A percentile compares a stretch with the other conserved stretches of the same genome.
Conservation (phyloP, 164 flowering plant species). For the Platanus orientalis region DNA sequence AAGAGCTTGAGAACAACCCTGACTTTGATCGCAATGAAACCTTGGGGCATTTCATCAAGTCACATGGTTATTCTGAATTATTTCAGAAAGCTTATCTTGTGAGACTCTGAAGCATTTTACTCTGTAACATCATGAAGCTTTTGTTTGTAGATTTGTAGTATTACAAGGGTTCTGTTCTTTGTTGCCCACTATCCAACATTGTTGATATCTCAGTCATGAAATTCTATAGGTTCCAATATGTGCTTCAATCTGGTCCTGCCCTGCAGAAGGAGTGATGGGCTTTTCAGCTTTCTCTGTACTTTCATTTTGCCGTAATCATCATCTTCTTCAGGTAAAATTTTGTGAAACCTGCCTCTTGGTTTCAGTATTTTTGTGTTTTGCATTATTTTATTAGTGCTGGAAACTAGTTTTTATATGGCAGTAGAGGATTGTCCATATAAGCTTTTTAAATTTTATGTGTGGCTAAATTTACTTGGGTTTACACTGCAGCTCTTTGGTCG, state of each 20-base stretch:
- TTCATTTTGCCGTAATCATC: constrained; percentile 91
- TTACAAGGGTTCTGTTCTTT: background rate
- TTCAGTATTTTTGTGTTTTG: no score
- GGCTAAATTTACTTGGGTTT: background rate
- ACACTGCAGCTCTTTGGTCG: constrained; percentile 71
- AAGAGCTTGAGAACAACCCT: constrained; percentile 65
- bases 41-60: constrained; percentile 67
- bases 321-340: constrained; percentile 75
- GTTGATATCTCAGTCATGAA: background rate
- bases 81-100: constrained; percentile 91
- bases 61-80: constrained; percentile 73
- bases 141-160: background rate
- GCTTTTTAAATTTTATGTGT: background rate
- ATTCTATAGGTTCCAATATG: constrained; percentile 69
- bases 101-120: constrained; percentile 22
- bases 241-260: constrained; percentile 90
- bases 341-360: no score
- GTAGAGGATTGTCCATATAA: background rate
- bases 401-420: background rate
- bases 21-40: constrained; percentile 79
- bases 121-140: constrained; percentile 1
- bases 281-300: constrained; percentile 88
- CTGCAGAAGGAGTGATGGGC: constrained; percentile 66
- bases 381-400: no score
- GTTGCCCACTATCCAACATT: background rate